Base-by-base conservation (phyloP, 2,329 filamentous ascomycete genomes). In the Juglanconis oblonga region DNA sequence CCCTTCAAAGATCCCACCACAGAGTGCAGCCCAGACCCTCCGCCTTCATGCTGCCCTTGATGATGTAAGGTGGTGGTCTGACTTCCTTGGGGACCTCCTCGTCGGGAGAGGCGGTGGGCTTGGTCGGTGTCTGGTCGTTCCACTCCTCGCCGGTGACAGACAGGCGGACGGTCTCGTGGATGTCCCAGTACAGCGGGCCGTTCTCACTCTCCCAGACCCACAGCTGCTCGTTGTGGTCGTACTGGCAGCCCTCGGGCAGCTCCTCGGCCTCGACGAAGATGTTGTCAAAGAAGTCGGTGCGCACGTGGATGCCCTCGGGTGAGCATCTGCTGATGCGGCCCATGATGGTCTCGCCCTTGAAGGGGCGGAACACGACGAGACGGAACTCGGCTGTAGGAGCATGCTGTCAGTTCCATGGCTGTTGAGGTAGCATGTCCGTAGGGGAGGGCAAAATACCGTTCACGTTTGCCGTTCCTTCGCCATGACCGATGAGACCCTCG, bases 221-320 rank as follows among this genome's bases (percentile, higher is more conserved):
- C 3, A 91, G 83, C 67, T 90, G 85, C 67, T 96, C 90, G 59
- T 83, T 83, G 64, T 87, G 85, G 64, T 91, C 87, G 69, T 91
- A 97, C 71, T 85, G 83, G 32, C 87, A 86, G n/a, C 86, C 87
- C 33, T 90, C 85, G 44, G 92, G 90, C 4, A 96, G 81, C 64
- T 91, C 86, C 58, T 87, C 83, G 40, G 84, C 86, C 1, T 84
- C 91, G 64, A 98, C 86, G 61, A 91, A 88, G 36, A 99, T 92
- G 64, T 98, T 93, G 67, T 94, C 90, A 67, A 97, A 99, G 73
- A 99, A 99, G 64, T 97, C 91, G 4, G 93, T 88, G 52, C 87
- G 87, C 62, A 98, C 87, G 68, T 87, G 86, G 68, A 96, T 91
- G 42, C 90, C 92, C 1, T 87, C 79, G 7, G 87, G 81, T 1